These are phyloP conservation scores for Cyamopsis tetragonoloba DNA, from an alignment of 306 rosid genomes.

Conservation along the genomic window DNA sequence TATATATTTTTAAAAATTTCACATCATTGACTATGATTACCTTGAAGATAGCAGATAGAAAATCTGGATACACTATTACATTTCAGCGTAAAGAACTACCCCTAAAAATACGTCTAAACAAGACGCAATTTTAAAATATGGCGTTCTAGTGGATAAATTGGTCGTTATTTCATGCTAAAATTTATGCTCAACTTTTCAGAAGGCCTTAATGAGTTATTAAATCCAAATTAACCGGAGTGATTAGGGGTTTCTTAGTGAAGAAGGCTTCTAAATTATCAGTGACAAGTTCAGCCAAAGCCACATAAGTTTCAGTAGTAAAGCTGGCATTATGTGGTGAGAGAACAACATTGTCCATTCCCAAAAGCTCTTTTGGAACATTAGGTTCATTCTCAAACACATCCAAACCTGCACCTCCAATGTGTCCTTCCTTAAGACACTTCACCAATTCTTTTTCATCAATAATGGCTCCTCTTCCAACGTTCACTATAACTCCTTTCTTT, in stretches of 20 bases:
- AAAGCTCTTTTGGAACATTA: conserved; percentile 33
- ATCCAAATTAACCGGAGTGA: conserved; percentile 18
- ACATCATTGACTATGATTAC: no score
- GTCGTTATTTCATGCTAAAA: no score
- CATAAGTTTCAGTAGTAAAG: conserved; percentile 11
- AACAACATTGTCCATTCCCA: conserved; percentile 45
- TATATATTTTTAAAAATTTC: no score
- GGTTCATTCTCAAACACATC: conserved; percentile 68
- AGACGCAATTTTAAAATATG: no score
- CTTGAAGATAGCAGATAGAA: no score
- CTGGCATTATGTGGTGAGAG: conserved; percentile 42
- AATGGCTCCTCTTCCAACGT: conserved; percentile 44
- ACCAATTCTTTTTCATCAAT: conserved; percentile 37
- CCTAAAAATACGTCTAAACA: no score
- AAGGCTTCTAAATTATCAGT: conserved; percentile 47
- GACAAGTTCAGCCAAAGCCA: not conserved
- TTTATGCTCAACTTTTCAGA: no score
- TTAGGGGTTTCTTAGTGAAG: conserved; percentile 42
- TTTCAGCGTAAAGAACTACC: no score
- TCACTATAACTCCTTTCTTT: conserved; percentile 40
- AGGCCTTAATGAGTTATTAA: no score
- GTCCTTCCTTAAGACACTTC: not conserved
- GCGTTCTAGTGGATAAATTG: no score
- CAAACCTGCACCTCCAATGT: conserved; percentile 41
- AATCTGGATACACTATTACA: no score